These are phyloP conservation scores for Cryptococcus hybrid DNA, from an alignment of 1,284 basidiomycete genomes.

Conservation along the genomic window DNA sequence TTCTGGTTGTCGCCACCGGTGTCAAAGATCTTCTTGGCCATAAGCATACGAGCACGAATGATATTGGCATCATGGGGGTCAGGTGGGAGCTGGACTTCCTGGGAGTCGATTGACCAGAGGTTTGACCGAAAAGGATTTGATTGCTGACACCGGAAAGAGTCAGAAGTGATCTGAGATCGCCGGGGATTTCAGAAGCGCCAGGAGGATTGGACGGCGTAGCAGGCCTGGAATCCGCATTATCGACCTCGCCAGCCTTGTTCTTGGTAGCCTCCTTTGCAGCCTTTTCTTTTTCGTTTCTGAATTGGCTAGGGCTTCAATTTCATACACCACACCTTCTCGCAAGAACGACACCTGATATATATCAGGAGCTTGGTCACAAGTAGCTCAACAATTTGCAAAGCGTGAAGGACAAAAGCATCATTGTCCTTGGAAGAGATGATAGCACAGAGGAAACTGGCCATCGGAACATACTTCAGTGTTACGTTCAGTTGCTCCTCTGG, in stretches of 20 bases:
- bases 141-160: slow-evolving; percentile 22
- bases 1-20: slow-evolving; percentile 60
- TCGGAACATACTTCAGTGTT: slow-evolving; percentile 78
- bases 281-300: slow-evolving; percentile 56
- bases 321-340: slow-evolving; percentile 90
- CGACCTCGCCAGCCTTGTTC: background rate
- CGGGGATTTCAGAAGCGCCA: slow-evolving; percentile 9
- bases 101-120: slow-evolving; percentile 44
- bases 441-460: slow-evolving; percentile 88
- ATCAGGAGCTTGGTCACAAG: slow-evolving; percentile 72
- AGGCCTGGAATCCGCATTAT: background rate
- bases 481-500: slow-evolving; percentile 70
- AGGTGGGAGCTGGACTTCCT: slow-evolving; percentile 13
- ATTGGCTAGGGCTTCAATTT: slow-evolving; percentile 72
- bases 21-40: slow-evolving; percentile 62
- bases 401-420: slow-evolving; percentile 75
- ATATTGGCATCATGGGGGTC: slow-evolving; percentile 88
- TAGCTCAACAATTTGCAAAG: slow-evolving; percentile 86
- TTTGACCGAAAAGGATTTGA: slow-evolving; percentile 38
- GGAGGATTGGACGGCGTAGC: background rate
- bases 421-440: slow-evolving; percentile 89
- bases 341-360: slow-evolving; percentile 84
- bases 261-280: slow-evolving; percentile 18
- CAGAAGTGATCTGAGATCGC: slow-evolving; percentile 25
- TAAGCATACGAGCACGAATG: slow-evolving; percentile 77